phyloP scores from a whole-genome alignment of 768 basidiomycete genomes.

The Serendipita sp. region DNA sequence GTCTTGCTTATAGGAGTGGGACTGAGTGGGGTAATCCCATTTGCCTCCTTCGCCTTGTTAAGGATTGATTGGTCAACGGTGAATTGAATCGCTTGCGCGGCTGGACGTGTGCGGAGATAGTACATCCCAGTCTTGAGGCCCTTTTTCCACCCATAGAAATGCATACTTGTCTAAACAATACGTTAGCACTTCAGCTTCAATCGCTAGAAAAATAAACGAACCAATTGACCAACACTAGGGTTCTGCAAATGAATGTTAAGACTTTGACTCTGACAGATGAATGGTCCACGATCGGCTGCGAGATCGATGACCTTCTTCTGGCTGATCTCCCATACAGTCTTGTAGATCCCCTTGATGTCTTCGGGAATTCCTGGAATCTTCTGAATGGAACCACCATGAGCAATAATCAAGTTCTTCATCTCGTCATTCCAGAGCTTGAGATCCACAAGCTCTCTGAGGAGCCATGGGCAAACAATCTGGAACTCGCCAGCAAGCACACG shows the following conservation, averaged over 20 bases:
- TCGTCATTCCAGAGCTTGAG: slow-evolving; percentile 91
- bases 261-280: slow-evolving; percentile 91
- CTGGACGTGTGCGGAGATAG: slow-evolving; percentile 86
- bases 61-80: slow-evolving; percentile 76
- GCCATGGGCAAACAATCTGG: slow-evolving; percentile 98
- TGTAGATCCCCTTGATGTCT: slow-evolving; percentile 94
- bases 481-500: slow-evolving; percentile 99
- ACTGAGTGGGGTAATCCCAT: neutral
- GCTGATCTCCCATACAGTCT: slow-evolving; percentile 99
- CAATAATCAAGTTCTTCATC: slow-evolving; percentile 99
- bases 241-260: slow-evolving; percentile 84
- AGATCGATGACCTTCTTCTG: slow-evolving; percentile 98
- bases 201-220: slow-evolving; percentile 13
- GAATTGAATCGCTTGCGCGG: slow-evolving; percentile 93
- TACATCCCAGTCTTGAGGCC: slow-evolving; percentile 99
- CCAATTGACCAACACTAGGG: slow-evolving; percentile 76
- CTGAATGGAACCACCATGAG: slow-evolving; percentile 79
- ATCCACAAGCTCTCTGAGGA: slow-evolving; percentile 93
- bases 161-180: slow-evolving; percentile 53
- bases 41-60: slow-evolving; percentile 32
- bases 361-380: slow-evolving; percentile 78
- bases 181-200: slow-evolving; percentile 13
- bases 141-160: slow-evolving; percentile 99
- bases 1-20: slow-evolving; percentile 2
- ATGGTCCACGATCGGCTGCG: slow-evolving; percentile 96